These are phyloP conservation scores for Fusarium austroafricanum DNA, from an alignment of 2,329 filamentous ascomycete genomes.

Conservation along the genomic window DNA sequence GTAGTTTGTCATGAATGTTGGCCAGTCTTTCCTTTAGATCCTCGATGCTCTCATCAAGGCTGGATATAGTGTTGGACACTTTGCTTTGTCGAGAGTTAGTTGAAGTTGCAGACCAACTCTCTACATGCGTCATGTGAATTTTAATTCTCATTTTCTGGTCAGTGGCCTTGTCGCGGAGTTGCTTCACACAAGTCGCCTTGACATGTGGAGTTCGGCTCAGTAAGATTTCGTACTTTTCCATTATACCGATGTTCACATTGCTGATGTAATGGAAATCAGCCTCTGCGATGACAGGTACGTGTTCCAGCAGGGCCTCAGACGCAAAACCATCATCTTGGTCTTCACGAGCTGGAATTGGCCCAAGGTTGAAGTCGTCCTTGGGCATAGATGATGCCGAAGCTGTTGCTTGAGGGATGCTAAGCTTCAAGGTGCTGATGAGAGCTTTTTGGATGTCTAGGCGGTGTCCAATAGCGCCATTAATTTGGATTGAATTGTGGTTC, in stretches of 20 bases:
- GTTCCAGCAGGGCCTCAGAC: background rate
- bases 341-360: conserved; percentile 1
- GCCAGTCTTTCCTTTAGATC: background rate
- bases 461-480: conserved; percentile 2
- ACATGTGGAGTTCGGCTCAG: background rate
- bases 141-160: background rate
- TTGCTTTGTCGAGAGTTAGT: background rate
- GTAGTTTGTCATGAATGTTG: background rate
- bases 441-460: background rate
- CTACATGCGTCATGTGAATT: background rate
- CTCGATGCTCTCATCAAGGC: background rate
- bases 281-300: background rate
- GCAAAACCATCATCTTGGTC: background rate
- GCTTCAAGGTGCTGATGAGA: background rate
- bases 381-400: background rate
- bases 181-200: background rate
- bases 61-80: background rate
- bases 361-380: conserved; percentile 2
- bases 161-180: background rate
- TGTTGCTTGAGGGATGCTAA: background rate
- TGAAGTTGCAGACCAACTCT: background rate
- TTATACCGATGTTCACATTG: background rate
- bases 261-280: background rate
- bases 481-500: background rate
- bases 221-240: background rate